Evolutionary conservation across 305 asterid species (phyloP).

Genomic region (Salvia sclarea): DNA sequence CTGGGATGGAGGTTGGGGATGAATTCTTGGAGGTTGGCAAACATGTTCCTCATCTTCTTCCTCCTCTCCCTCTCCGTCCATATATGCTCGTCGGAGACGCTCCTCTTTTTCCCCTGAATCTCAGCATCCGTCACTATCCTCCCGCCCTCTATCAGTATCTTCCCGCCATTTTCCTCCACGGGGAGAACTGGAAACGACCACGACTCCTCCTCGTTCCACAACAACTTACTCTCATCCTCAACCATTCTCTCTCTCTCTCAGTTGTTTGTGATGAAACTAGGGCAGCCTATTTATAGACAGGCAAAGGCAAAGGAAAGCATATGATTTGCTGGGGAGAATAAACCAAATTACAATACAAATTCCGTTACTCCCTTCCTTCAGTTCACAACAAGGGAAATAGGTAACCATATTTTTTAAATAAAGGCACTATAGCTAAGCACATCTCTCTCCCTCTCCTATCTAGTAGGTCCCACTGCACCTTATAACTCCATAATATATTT

Average conservation of each 20-base stretch:
- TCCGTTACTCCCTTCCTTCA: too few species aligned
- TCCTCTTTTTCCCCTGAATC: slow-evolving; percentile 19
- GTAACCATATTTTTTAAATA: too few species aligned
- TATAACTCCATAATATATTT: too few species aligned
- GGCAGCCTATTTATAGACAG: too few species aligned
- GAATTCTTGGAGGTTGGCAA: slow-evolving; percentile 53
- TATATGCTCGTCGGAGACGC: slow-evolving; percentile 44
- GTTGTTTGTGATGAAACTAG: too few species aligned
- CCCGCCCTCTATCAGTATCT: slow-evolving; percentile 13
- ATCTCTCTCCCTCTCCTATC: too few species aligned
- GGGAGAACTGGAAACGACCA: slow-evolving; percentile 46
- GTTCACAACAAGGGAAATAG: too few species aligned
- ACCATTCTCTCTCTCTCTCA: slow-evolving; percentile 29
- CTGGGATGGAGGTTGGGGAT: slow-evolving; percentile 60
- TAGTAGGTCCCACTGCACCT: too few species aligned
- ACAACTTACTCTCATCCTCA: slow-evolving; percentile 24
- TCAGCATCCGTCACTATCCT: slow-evolving; percentile 10
- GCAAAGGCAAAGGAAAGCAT: too few species aligned
- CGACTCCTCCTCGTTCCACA: slow-evolving; percentile 35
- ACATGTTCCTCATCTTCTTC: slow-evolving; percentile 62
- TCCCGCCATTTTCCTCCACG: slow-evolving; percentile 32
- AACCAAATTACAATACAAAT: too few species aligned
- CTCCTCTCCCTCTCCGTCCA: slow-evolving; percentile 72
- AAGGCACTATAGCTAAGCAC: too few species aligned
- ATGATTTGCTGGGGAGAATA: too few species aligned